These are phyloP conservation scores for Phyllosticta citrichinensis DNA, from an alignment of 2,329 filamentous ascomycete species.

Conservation along the genomic window DNA sequence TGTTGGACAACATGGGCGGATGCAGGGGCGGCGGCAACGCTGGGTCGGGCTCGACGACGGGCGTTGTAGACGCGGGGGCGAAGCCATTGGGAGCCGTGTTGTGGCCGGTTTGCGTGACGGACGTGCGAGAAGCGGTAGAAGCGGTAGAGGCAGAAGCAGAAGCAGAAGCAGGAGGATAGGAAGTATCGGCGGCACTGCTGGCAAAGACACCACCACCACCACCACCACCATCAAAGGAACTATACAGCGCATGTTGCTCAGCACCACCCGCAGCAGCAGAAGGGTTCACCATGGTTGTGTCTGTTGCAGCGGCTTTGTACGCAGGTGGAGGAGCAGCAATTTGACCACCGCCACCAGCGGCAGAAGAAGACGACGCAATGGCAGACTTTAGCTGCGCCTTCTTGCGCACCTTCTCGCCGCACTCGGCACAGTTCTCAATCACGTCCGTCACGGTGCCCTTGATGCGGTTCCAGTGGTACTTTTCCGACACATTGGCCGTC, in stretches of 20 bases:
- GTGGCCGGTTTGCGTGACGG: neutral
- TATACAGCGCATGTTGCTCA: neutral
- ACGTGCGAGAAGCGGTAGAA: neutral
- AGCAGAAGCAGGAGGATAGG: neutral
- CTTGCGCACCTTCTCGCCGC: slow-evolving; percentile 52
- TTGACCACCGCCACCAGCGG: neutral
- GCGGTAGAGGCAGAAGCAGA: too few relatives aligned
- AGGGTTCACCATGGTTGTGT: neutral
- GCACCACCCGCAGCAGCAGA: neutral
- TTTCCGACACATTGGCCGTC: slow-evolving; percentile 84
- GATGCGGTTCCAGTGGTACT: slow-evolving; percentile 95
- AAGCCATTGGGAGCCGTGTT: neutral
- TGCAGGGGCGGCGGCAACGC: neutral
- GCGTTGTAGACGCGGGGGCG: neutral
- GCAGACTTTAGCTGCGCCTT: slow-evolving; percentile 4
- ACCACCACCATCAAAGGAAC: neutral
- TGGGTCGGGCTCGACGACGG: neutral
- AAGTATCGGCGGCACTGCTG: neutral
- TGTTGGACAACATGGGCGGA: neutral
- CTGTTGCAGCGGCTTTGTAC: neutral
- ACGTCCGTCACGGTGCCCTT: slow-evolving; percentile 95
- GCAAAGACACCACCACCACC: neutral
- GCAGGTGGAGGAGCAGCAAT: neutral
- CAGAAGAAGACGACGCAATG: neutral
- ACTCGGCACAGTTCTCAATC: slow-evolving; percentile 82